Conservation (phyloP, 1,284 basidiomycete genomes). For the Heliocybe sulcata region DNA sequence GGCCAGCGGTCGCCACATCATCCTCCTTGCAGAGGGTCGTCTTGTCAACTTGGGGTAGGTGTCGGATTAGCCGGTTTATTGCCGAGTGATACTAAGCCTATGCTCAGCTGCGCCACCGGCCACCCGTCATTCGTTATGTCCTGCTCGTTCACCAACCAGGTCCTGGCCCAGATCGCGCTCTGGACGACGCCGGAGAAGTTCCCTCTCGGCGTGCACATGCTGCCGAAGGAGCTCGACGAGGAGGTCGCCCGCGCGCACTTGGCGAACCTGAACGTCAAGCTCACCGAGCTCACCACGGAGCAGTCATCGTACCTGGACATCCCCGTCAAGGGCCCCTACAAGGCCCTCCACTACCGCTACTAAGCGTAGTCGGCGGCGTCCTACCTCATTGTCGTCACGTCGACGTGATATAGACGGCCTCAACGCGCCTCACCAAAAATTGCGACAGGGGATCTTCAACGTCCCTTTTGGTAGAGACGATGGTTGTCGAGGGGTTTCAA, state of each 20-base stretch:
- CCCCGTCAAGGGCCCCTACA: constrained; percentile 88
- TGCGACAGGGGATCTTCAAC: constrained; percentile 54
- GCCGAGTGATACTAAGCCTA: constrained; percentile 5
- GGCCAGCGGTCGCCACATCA: constrained; percentile 86
- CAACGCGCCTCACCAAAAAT: constrained; percentile 56
- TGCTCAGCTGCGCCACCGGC: constrained; percentile 69
- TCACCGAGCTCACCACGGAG: constrained; percentile 72
- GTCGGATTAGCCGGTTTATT: too few relatives aligned
- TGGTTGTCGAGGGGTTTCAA: constrained; percentile 20
- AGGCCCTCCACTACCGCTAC: constrained; percentile 78
- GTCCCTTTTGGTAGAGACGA: constrained; percentile 26
- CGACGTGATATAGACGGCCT: constrained; percentile 50
- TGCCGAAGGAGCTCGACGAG: constrained; percentile 98
- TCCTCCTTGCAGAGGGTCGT: constrained; percentile 97
- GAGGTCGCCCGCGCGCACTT: constrained; percentile 97
- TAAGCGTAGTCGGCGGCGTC: constrained; percentile 16
- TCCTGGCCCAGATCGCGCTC: constrained; percentile 96
- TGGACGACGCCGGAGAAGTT: constrained; percentile 91
- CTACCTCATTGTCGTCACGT: constrained; percentile 5
- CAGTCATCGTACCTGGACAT: constrained; percentile 95
- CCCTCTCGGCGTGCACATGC: constrained; percentile 92
- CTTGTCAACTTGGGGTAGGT: constrained; percentile 97
- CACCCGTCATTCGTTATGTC: constrained; percentile 99
- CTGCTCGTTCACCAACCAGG: constrained; percentile 99
- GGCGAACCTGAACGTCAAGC: constrained; percentile 86